Evolutionary conservation across 306 rosid genomes (phyloP), one percentile per base, ranked within the genome.

Genomic region (Cyamopsis tetragonoloba): DNA sequence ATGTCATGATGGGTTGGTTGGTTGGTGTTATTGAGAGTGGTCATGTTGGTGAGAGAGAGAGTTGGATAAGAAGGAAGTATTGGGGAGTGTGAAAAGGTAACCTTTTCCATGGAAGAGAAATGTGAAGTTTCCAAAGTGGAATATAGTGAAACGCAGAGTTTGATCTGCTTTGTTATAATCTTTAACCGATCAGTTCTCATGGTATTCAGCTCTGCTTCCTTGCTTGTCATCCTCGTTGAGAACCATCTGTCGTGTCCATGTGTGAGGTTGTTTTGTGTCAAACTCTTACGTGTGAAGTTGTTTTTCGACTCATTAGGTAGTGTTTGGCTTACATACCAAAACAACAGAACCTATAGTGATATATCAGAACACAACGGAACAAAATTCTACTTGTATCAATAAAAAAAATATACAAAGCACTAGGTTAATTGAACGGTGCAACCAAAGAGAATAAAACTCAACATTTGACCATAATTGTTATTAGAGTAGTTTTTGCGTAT

Each of bases 221-320:
- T 67, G 15, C 13, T 8, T 49, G 58, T 15, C 46, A 41, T 1
- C 47, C 7, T 17, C 1, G 14, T 1, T 10, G 24, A 20, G 50
- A 75, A 68, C 38, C 70, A 39, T 56, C 3, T 70, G 74, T 69
- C 66, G 42, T 19, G 17, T 26, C 17, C 18, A 8, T 11, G 51
- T 23, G 19, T 12, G n/a, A 39, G 6, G 12, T 6, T 37, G n/a
- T 3, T 5, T 19, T 48, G 9, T 13, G 10, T 23, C 14, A 6
- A 13, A 62, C 7, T 23, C 26, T 24, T 6, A 62, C 24, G 66
- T 62, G 54, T 61, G 8, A 5, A 31, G 13, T 20, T 27, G 6
- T 46, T 3, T 63, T 63, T 43, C 17, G 17, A 27, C 24, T 14
- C 8, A 9, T 42, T 14, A 26, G 42, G 23, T 42, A n/a, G n/a